Percentiles rank a stretch among this genome's conserved stretches.
Evolutionary conservation across 352 stramenopile genomes (phyloP).

Genomic region (Globisporangium solare): DNA sequence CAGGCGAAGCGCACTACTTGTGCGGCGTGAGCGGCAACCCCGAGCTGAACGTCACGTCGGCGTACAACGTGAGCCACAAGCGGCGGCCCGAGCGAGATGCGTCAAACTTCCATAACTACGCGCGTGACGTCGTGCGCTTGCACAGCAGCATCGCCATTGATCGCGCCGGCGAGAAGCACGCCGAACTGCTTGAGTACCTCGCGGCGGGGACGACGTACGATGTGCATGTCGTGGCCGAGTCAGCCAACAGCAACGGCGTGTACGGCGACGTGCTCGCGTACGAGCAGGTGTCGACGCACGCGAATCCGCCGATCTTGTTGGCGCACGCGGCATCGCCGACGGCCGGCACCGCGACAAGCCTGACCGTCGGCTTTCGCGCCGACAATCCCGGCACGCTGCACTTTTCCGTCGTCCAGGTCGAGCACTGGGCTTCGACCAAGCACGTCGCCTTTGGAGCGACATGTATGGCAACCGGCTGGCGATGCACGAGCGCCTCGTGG

Average conservation of each 20-base stretch:
- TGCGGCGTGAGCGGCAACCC: constrained; percentile 44
- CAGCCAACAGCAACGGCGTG: constrained; percentile 40
- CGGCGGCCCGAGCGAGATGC: constrained; percentile 23
- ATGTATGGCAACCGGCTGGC: constrained; percentile 64
- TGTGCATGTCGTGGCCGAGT: constrained; percentile 58
- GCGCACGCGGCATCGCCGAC: constrained; percentile 63
- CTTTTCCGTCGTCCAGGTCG: constrained; percentile 43
- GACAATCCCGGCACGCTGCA: constrained; percentile 56
- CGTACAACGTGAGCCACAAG: constrained; percentile 75
- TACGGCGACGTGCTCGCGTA: constrained; percentile 52
- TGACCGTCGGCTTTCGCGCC: constrained; percentile 63
- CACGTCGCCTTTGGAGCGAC: constrained; percentile 41
- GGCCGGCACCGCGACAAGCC: constrained; percentile 30
- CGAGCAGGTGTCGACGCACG: constrained; percentile 47
- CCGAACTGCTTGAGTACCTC: constrained; percentile 64
- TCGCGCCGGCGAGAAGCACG: constrained; percentile 20
- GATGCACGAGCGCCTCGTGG: constrained; percentile 48
- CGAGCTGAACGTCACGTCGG: constrained; percentile 66
- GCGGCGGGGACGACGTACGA: constrained; percentile 55
- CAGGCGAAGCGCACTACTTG: constrained; percentile 76
- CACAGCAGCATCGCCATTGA: constrained; percentile 35
- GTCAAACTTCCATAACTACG: constrained; percentile 53
- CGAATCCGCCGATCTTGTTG: constrained; percentile 58
- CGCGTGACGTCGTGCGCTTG: constrained; percentile 47
- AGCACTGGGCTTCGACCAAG: constrained; percentile 25